Base-by-base conservation (phyloP, 805 yeast genomes). In the Soucietia sequanensis region DNA sequence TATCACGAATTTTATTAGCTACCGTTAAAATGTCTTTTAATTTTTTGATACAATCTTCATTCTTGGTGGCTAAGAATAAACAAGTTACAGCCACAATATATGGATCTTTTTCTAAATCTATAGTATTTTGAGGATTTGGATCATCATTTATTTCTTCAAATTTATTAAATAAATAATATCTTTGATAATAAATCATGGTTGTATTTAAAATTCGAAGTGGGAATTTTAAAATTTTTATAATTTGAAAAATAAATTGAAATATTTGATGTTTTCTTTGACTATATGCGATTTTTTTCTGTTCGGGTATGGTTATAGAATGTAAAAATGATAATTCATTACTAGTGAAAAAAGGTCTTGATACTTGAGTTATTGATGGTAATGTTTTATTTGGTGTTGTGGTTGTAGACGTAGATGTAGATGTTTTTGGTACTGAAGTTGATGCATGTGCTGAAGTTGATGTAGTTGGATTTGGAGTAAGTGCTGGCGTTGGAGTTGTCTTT, bases 11-110 rank as follows among this genome's bases (percentile, higher is more conserved):
- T 46, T 54, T 64, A 49, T 71, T 66, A 22, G 75, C 75, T 11
- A 71, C 76, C 3, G 60, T 55, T 29, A 81, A 72, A 9, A 88
- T 70, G 29, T 84, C 86, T 34, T 77, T 68, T 11, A 83, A 56
- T 46, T 84, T 84, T 54, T 87, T 88, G 27, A 88, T 81, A 27
- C 89, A 85, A 51, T 89, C 96, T 50, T 86, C 95, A 43, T 80
- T 78, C 56, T 89, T 87, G 27, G 81, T 66, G 2, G 95, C 84
- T 11, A 86, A 63, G 38, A 84, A 75, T 6, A 89, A 54, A 35
- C 88, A 74, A 7, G 91, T 73, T 6, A 81, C 58, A 0, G 86
- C 85, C n/a, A 85, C 74, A 28, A 81, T 80, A 43, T 69, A 70
- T 28, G 80, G 77, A 34, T 72, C 67, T 27, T 52, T 60, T 33